These are phyloP conservation scores for Ganoderma lucidum DNA, from an alignment of 1,284 basidiomycete species.

Conservation along the genomic window DNA sequence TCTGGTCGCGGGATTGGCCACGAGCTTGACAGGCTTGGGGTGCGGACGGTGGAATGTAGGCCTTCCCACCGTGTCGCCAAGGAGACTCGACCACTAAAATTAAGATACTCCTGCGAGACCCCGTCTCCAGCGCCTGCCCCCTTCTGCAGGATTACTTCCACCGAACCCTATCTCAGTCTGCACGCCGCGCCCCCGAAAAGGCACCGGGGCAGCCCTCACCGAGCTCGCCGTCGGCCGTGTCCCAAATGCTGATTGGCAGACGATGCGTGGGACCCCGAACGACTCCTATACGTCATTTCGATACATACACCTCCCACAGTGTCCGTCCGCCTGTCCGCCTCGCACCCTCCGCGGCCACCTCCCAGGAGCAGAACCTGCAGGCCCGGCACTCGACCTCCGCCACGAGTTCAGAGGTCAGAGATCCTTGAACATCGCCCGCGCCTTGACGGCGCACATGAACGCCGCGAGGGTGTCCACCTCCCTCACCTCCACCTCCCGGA, in stretches of 20 bases:
- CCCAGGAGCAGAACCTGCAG: background rate
- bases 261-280: slow-evolving; percentile 5
- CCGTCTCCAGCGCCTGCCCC: background rate
- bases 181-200: background rate
- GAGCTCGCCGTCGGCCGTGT: slow-evolving; percentile 16
- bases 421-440: slow-evolving; percentile 50
- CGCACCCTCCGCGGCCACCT: slow-evolving; percentile 7
- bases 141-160: background rate
- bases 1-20: slow-evolving; percentile 2
- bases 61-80: slow-evolving; percentile 27
- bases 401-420: slow-evolving; percentile 15
- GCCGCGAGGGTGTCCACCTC: slow-evolving; percentile 83
- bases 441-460: slow-evolving; percentile 78
- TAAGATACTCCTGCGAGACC: slow-evolving; percentile 12
- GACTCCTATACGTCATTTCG: slow-evolving; percentile 24
- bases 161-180: background rate
- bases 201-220: slow-evolving; percentile 18
- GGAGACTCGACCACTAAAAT: slow-evolving; percentile 25
- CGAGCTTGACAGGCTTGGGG: background rate
- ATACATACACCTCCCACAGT: slow-evolving; percentile 10
- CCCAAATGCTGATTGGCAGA: slow-evolving; percentile 22
- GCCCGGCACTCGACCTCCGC: background rate
- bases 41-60: slow-evolving; percentile 16
- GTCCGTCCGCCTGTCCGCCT: slow-evolving; percentile 14
- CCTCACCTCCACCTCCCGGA: slow-evolving; percentile 63